Conservation (phyloP, 805 yeast genomes). For the Ogataea corticis region DNA sequence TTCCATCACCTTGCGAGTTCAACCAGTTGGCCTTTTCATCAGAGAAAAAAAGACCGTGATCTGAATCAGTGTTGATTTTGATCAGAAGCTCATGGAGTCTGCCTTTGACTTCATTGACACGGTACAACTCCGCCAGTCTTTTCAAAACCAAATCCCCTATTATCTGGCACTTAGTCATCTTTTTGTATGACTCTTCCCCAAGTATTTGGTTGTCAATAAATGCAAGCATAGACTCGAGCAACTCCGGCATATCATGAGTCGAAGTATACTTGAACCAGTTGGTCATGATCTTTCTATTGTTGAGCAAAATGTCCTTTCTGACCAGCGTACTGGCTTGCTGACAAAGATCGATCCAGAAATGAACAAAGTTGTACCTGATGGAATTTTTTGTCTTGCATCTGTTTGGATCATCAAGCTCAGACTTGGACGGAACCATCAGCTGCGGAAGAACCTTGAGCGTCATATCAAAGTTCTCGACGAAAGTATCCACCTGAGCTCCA, state of each 20-base stretch:
- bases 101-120: slow-evolving; percentile 35
- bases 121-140: slow-evolving; percentile 53
- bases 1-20: slow-evolving; percentile 17
- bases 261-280: slow-evolving; percentile 66
- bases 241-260: slow-evolving; percentile 50
- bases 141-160: slow-evolving; percentile 75
- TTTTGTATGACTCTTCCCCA: slow-evolving; percentile 59
- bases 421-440: slow-evolving; percentile 52
- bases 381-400: slow-evolving; percentile 40
- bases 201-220: slow-evolving; percentile 54
- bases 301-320: slow-evolving; percentile 63
- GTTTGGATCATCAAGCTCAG: slow-evolving; percentile 43
- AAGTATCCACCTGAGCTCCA: slow-evolving; percentile 53
- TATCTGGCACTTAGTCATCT: slow-evolving; percentile 69
- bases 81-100: slow-evolving; percentile 48
- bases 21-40: slow-evolving; percentile 54
- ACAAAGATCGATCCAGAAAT: slow-evolving; percentile 59
- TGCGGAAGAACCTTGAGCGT: slow-evolving; percentile 61
- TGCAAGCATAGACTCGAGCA: slow-evolving; percentile 42
- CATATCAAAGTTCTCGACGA: slow-evolving; percentile 69
- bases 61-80: slow-evolving; percentile 49
- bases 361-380: slow-evolving; percentile 59
- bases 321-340: slow-evolving; percentile 49
- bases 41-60: slow-evolving; percentile 46
- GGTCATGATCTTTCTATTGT: slow-evolving; percentile 57